Evolutionary conservation across 192 early-diverging fungal species (phyloP).

Genomic region (Mortierella hygrophila): DNA sequence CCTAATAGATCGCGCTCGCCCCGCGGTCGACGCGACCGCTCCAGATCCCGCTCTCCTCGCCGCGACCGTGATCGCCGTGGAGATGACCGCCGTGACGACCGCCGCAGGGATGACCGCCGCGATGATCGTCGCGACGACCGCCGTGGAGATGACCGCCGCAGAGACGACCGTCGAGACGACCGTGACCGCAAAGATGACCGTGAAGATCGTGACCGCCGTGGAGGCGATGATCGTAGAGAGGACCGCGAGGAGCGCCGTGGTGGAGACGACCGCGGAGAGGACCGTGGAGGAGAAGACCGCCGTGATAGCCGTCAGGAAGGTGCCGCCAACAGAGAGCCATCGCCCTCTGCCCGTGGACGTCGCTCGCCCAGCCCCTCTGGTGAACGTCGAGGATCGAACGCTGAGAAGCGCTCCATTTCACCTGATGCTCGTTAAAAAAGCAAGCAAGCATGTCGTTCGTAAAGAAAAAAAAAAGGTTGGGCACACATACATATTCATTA

Average conservation of each 20-base stretch:
- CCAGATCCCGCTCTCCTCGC: slow-evolving; percentile 10
- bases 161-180: slow-evolving; percentile 7
- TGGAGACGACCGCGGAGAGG: slow-evolving; percentile 2
- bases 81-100: slow-evolving; percentile 11
- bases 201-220: slow-evolving; percentile 1
- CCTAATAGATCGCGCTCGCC: slow-evolving; percentile 22
- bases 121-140: background rate
- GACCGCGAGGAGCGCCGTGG: slow-evolving; percentile 8
- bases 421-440: slow-evolving; percentile 15
- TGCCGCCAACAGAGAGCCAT: slow-evolving; percentile 12
- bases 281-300: background rate
- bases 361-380: slow-evolving; percentile 25
- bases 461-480: background rate
- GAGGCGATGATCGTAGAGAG: slow-evolving; percentile 2
- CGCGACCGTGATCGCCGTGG: slow-evolving; percentile 9
- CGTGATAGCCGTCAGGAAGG: background rate
- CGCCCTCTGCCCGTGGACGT: slow-evolving; percentile 12
- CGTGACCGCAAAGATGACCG: background rate
- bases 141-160: slow-evolving; percentile 19
- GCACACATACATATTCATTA: background rate
- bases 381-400: slow-evolving; percentile 18
- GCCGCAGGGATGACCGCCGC: slow-evolving; percentile 17
- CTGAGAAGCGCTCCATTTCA: slow-evolving; percentile 5
- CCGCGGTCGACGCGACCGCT: slow-evolving; percentile 24
- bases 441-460: background rate